These are phyloP conservation scores for Epichloe festucae DNA, from an alignment of 2,329 filamentous ascomycete species.

Conservation along the genomic window DNA sequence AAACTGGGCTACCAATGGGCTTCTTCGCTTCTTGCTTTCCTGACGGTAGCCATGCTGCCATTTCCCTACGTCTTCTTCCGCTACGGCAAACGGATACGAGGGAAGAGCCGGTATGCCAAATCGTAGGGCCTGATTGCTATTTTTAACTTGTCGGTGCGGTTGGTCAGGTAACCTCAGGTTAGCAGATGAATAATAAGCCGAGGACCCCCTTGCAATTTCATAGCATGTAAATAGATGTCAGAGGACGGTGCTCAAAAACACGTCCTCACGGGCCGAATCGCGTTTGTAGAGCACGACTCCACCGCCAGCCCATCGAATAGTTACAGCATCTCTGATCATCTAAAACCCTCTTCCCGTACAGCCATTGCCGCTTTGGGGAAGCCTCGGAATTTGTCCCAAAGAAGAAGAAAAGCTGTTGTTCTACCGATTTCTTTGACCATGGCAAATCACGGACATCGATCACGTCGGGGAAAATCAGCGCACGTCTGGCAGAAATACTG, in stretches of 20 bases:
- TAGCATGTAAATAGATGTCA: neutral
- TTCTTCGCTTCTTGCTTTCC: constrained; percentile 45
- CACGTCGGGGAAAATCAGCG: neutral
- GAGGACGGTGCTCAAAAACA: neutral
- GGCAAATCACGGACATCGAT: neutral
- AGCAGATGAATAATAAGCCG: neutral
- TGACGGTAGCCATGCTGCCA: constrained; percentile 48
- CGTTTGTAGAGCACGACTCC: neutral
- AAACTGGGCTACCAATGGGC: constrained; percentile 60
- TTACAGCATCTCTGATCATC: neutral
- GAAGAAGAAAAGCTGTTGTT: neutral
- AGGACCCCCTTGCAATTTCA: neutral
- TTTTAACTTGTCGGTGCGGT: neutral
- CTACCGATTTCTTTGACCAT: neutral
- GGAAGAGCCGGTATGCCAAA: constrained; percentile 39
- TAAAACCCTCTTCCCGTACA: neutral
- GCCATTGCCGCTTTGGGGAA: neutral
- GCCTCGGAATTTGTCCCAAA: neutral
- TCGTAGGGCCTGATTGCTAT: constrained; percentile 7
- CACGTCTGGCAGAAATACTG: neutral
- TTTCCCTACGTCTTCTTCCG: constrained; percentile 52
- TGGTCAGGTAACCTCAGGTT: too few relatives aligned
- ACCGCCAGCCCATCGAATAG: neutral
- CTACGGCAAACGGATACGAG: constrained; percentile 44
- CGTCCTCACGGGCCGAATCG: neutral